These are phyloP conservation scores for Marsdenia floribunda DNA, from an alignment of 257 asterid species.

Conservation along the genomic window DNA sequence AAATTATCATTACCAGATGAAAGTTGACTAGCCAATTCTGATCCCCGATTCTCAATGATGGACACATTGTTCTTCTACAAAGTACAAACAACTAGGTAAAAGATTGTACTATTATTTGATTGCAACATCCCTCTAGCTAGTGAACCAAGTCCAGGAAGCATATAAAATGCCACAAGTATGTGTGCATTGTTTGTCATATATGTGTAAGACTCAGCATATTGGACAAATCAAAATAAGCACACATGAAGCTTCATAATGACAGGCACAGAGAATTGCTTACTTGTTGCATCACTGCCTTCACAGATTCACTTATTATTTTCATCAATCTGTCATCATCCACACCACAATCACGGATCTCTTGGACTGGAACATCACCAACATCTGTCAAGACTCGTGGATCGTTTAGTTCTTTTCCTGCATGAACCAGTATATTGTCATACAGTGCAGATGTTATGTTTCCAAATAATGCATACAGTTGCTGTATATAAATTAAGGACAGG, in stretches of 20 bases:
- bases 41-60: not conserved
- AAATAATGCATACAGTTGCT: not conserved
- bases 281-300: constrained; percentile 92
- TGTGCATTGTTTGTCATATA: not conserved
- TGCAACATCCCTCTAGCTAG: not conserved
- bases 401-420: constrained; percentile 70
- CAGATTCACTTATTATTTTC: constrained; percentile 79
- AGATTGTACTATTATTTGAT: not conserved
- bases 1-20: not conserved
- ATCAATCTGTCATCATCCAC: constrained; percentile 86
- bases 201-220: not conserved
- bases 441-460: constrained; percentile 1
- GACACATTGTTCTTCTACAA: not conserved
- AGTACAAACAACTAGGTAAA: not conserved
- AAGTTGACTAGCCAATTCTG: not conserved
- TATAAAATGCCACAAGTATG: not conserved
- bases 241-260: not conserved
- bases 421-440: constrained; percentile 13
- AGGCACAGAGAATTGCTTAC: constrained; percentile 38
- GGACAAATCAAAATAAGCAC: not conserved
- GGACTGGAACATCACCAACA: constrained; percentile 93
- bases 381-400: constrained; percentile 88
- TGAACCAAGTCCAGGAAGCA: not conserved
- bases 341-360: constrained; percentile 91
- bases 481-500: not conserved